Base-by-base conservation (phyloP, 2,329 filamentous ascomycete species). In the Xylaria hypoxylon region DNA sequence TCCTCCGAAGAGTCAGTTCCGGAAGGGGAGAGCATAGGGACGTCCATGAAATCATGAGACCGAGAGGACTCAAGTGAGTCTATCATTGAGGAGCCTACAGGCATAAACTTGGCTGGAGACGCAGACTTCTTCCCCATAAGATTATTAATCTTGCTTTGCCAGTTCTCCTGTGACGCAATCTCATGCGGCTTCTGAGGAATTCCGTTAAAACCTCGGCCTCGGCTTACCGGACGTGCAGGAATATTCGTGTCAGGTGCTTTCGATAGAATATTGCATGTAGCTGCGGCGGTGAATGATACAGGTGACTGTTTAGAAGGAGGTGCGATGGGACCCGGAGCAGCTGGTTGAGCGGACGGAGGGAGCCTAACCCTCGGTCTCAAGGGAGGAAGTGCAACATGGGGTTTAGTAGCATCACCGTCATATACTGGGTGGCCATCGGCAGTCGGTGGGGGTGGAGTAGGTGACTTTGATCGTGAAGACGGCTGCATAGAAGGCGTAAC, bases 71-170 rank as follows among this genome's bases (percentile, higher is more conserved):
- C 89, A 70, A 90, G 84, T 55, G 85, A 87, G 73, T 81, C 89
- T 77, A 90, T 90, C 71, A 89, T 92, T 24, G 89, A 86, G 55
- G 90, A 89, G 68, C 90, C 86, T 44, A 92, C 86, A 56, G 87
- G 85, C 62, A 91, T 83, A 65, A 86, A 83, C 73, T 85, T 89
- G 51, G 85, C 83, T 15, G 83, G 83, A 22, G 85, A 80, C 7
- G 79, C 75, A 5, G 88, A 84, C 76, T 91, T 94, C 44, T 82
- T 81, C n/a, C 88, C 88, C 71, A 89, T 87, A 40, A 97, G 85
- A 50, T 86, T 90, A 78, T 97, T 94, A 77, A 97, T 94, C 73
- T 89, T 89, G 73, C 92, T 90, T 78, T 97, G 93, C 94, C 94
- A 95, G 61, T 85, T 85, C 48, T 77, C 75, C 52, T 77, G 76